phyloP scores from a whole-genome alignment of 768 basidiomycete species.

The Crassisporium funariophilum region DNA sequence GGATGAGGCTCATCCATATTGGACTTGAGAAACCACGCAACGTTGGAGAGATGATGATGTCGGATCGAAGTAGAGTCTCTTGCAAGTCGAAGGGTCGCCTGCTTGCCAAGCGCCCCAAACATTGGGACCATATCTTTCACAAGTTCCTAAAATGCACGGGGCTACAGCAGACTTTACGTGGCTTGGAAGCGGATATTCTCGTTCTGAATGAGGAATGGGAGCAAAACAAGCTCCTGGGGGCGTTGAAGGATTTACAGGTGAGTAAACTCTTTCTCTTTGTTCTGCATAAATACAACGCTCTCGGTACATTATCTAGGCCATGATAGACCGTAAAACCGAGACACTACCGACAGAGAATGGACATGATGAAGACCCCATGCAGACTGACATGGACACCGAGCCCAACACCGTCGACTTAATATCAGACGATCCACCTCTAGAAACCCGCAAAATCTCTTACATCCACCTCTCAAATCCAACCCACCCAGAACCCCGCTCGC shows the following conservation, averaged over 20 bases:
- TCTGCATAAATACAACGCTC: conserved; percentile 1
- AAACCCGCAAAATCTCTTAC: conserved; percentile 72
- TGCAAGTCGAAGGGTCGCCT: too few relatives aligned
- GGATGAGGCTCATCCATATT: too few relatives aligned
- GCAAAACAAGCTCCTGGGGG: conserved; percentile 52
- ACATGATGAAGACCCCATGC: conserved; percentile 14
- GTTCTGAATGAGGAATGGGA: conserved; percentile 73
- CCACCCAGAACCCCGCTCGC: conserved; percentile 54
- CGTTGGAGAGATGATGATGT: too few relatives aligned
- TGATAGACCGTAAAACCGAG: conserved; percentile 18
- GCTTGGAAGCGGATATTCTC: conserved; percentile 71
- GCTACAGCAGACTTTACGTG: conserved; percentile 57
- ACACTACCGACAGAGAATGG: conserved; percentile 8
- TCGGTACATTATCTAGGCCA: conserved; percentile 19
- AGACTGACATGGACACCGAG: conserved; percentile 9
- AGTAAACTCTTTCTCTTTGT: conserved; percentile 18
- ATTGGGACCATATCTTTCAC: conserved; percentile 73
- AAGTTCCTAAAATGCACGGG: conserved; percentile 57
- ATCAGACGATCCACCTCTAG: conserved; percentile 39
- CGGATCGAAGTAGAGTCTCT: too few relatives aligned
- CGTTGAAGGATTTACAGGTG: conserved; percentile 57
- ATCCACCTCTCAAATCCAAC: conserved; percentile 49
- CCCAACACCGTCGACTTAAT: neutral
- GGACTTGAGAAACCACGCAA: too few relatives aligned
- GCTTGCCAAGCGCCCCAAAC: too few relatives aligned